A percentile compares a stretch with the other conserved stretches of the same genome.
These are phyloP conservation scores for Halenospora varia DNA, from an alignment of 495 filamentous ascomycete species.

Conservation along the genomic window DNA sequence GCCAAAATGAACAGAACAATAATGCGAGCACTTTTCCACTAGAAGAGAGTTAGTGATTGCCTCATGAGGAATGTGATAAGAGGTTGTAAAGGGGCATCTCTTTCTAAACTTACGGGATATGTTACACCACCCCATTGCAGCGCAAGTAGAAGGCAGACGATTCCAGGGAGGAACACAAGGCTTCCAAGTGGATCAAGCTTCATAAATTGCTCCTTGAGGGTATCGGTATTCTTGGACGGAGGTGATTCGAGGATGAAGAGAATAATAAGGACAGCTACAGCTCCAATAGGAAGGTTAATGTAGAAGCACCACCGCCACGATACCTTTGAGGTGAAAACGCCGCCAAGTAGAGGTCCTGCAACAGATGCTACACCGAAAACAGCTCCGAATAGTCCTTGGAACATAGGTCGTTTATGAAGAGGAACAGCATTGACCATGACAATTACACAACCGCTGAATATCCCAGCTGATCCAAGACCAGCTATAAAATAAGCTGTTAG, in stretches of 20 bases:
- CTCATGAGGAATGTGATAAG: too few relatives aligned
- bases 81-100: too few relatives aligned
- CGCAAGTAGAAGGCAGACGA: slow-evolving; percentile 38
- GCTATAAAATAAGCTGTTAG: too few relatives aligned
- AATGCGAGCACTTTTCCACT: slow-evolving; percentile 36
- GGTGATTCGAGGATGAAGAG: slow-evolving; percentile 47
- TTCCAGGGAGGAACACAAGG: slow-evolving; percentile 30
- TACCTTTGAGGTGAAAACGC: slow-evolving; percentile 59
- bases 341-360: slow-evolving; percentile 54
- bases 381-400: slow-evolving; percentile 43
- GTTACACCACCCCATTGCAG: slow-evolving; percentile 42
- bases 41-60: too few relatives aligned
- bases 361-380: slow-evolving; percentile 31
- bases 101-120: too few relatives aligned
- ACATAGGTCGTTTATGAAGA: slow-evolving; percentile 42
- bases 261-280: slow-evolving; percentile 36
- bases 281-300: slow-evolving; percentile 62
- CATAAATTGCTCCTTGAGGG: slow-evolving; percentile 18
- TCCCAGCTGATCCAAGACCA: slow-evolving; percentile 46
- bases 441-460: slow-evolving; percentile 38
- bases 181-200: slow-evolving; percentile 47
- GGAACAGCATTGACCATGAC: slow-evolving; percentile 41
- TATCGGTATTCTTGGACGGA: slow-evolving; percentile 21
- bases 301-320: slow-evolving; percentile 63
- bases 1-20: slow-evolving; percentile 53